A percentile compares a stretch with the other conserved stretches of the same genome.
phyloP scores from a whole-genome alignment of 352 stramenopile genomes.

The Peronospora belbahrii region DNA sequence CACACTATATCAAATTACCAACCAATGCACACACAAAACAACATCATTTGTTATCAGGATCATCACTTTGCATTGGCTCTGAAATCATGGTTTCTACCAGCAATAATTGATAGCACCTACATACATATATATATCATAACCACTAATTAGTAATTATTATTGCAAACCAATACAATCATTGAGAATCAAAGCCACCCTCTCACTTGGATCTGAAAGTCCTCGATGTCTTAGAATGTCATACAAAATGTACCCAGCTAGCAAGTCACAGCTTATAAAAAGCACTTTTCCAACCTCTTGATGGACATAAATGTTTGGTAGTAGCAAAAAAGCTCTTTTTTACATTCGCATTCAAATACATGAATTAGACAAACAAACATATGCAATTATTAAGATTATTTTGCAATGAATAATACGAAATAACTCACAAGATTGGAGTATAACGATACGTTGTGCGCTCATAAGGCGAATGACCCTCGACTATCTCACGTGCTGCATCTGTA shows the following conservation, averaged over 20 bases:
- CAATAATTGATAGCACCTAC: conserved; percentile 60
- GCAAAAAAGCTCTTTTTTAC: conserved; percentile 50
- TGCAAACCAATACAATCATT: not conserved
- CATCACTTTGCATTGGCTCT: not conserved
- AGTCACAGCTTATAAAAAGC: conserved; percentile 93
- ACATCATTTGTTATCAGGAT: too few species aligned
- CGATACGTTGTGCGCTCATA: conserved; percentile 97
- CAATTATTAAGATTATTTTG: too few species aligned
- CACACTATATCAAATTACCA: conserved; percentile 31
- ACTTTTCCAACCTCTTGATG: conserved; percentile 89
- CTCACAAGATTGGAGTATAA: conserved; percentile 95
- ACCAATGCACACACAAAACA: too few species aligned
- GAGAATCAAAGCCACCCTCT: too few species aligned
- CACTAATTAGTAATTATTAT: not conserved
- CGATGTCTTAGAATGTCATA: conserved; percentile 74
- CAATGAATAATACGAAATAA: conserved; percentile 4
- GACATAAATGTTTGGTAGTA: conserved; percentile 71
- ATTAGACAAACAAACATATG: not conserved
- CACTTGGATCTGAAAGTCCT: conserved; percentile 48
- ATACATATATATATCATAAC: too few species aligned
- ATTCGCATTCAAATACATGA: conserved; percentile 1
- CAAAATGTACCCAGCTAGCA: conserved; percentile 88
- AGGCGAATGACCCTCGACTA: conserved; percentile 83
- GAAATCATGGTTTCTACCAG: conserved; percentile 20
- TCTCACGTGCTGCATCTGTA: conserved; percentile 90